Evolutionary conservation across 2,329 filamentous ascomycete species (phyloP).

Genomic region (Colletotrichum tamarilloi): DNA sequence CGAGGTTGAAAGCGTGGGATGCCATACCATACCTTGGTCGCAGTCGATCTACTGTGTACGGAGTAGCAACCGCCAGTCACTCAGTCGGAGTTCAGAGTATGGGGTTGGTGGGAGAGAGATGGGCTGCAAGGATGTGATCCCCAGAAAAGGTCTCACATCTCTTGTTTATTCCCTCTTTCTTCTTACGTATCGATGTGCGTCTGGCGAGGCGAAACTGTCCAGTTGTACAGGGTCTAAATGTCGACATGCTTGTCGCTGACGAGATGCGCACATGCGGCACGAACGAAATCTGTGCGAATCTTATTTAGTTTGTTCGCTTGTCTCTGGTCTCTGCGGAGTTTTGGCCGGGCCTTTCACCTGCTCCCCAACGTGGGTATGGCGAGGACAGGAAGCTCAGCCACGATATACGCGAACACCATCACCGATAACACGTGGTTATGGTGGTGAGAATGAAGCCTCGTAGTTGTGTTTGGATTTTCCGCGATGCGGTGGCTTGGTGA

Average conservation of each 20-base stretch:
- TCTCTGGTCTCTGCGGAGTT: neutral
- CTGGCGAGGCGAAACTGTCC: neutral
- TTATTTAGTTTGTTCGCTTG: neutral
- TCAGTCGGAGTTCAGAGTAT: neutral
- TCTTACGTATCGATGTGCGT: conserved; percentile 2
- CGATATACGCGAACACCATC: neutral
- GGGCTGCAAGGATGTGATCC: conserved; percentile 2
- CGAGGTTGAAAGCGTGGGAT: conserved; percentile 10
- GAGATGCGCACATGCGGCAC: neutral
- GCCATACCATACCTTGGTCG: no score
- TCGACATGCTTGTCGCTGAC: neutral
- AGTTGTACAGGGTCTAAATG: conserved; percentile 2
- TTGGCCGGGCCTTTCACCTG: neutral
- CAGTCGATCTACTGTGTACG: neutral
- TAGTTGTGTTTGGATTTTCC: neutral
- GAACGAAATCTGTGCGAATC: neutral
- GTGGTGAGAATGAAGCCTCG: neutral
- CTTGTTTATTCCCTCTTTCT: neutral
- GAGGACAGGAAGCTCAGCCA: conserved; percentile 2
- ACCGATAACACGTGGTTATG: neutral
- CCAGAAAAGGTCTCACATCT: neutral
- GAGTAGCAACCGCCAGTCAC: neutral
- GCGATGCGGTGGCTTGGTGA: neutral
- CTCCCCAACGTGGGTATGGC: neutral
- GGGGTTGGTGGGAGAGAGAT: neutral